Evolutionary conservation across 768 basidiomycete genomes (phyloP).

Genomic region (Gautieria morchelliformis): DNA sequence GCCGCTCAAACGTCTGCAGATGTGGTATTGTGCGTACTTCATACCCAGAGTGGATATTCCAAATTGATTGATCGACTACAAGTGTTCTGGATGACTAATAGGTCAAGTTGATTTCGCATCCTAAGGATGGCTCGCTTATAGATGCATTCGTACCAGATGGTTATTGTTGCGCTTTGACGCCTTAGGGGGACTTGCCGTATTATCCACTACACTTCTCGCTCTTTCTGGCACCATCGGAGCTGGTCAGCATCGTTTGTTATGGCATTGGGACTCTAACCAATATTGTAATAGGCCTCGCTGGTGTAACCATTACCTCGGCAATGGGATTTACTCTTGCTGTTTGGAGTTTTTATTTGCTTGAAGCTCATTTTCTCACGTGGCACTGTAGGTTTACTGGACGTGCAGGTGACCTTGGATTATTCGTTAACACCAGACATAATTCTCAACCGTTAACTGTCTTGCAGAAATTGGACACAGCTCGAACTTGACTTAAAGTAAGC

Average conservation of each 20-base stretch:
- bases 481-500: slow-evolving; percentile 71
- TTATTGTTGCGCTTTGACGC: slow-evolving; percentile 74
- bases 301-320: slow-evolving; percentile 63
- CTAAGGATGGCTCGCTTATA: not conserved
- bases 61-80: not conserved
- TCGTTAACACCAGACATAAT: not conserved
- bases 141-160: slow-evolving; percentile 31
- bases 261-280: slow-evolving; percentile 19
- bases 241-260: slow-evolving; percentile 27
- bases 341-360: slow-evolving; percentile 1
- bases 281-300: slow-evolving; percentile 26
- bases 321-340: slow-evolving; percentile 45
- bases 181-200: slow-evolving; percentile 62
- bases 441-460: not conserved
- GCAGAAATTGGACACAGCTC: slow-evolving; percentile 37
- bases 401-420: slow-evolving; percentile 23
- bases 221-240: slow-evolving; percentile 37
- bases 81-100: slow-evolving; percentile 81
- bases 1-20: slow-evolving; percentile 26
- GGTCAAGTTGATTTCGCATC: slow-evolving; percentile 17
- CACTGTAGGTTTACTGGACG: slow-evolving; percentile 32
- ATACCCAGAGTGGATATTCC: not conserved
- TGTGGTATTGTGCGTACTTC: slow-evolving; percentile 50
- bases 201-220: slow-evolving; percentile 69
- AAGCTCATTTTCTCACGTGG: not conserved